Conservation (phyloP, 768 basidiomycete genomes). For the Cantharellus anzutake region DNA sequence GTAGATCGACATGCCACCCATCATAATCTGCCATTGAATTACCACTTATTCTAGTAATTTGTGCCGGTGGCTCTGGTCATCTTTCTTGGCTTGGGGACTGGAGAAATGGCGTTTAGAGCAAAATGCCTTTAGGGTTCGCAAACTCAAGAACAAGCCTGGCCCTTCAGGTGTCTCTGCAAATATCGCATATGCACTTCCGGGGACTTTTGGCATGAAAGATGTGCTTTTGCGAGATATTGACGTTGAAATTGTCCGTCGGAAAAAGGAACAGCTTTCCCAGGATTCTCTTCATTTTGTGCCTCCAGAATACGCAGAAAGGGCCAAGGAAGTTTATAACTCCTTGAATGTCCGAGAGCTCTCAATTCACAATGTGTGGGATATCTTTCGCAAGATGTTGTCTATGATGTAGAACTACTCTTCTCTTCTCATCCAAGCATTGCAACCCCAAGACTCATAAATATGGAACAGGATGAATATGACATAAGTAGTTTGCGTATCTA, state of each 20-base stretch:
- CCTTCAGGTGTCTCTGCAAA: conserved; percentile 22
- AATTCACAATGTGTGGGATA: background rate
- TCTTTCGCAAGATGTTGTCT: background rate
- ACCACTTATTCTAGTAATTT: conserved; percentile 11
- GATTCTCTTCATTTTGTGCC: conserved; percentile 15
- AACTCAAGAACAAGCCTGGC: conserved; percentile 17
- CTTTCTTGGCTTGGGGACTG: conserved; percentile 14
- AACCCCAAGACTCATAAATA: background rate
- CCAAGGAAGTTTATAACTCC: background rate
- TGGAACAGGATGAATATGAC: background rate
- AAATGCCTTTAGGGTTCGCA: conserved; percentile 16
- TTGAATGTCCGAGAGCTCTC: background rate
- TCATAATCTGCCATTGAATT: background rate
- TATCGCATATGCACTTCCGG: conserved; percentile 13
- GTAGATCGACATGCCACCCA: conserved; percentile 2
- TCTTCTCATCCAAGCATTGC: background rate
- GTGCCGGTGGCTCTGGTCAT: conserved; percentile 18
- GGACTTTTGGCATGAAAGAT: conserved; percentile 15
- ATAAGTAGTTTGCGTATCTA: background rate
- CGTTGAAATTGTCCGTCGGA: conserved; percentile 11
- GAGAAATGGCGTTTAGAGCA: conserved; percentile 10
- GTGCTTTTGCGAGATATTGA: conserved; percentile 14
- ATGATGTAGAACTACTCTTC: background rate
- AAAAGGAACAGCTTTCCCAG: conserved; percentile 15
- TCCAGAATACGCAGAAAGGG: background rate